phyloP scores from a whole-genome alignment of 805 yeast genomes.

The Kockiozyma suomiensis region DNA sequence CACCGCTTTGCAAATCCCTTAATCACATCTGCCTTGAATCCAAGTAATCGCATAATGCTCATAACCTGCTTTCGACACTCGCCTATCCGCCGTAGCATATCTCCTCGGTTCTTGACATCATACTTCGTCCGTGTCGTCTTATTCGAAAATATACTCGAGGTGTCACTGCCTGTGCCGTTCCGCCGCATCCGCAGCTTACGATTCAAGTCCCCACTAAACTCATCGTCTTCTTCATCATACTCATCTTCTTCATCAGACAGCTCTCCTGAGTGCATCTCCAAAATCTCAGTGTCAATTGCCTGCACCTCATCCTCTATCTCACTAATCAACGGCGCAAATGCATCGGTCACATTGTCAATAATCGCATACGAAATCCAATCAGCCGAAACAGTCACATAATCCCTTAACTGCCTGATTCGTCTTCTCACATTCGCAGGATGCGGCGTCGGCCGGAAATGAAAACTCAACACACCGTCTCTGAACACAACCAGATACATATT shows the following conservation, averaged over 20 bases:
- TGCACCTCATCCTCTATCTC: conserved; percentile 93
- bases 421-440: conserved; percentile 95
- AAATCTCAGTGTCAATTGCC: conserved; percentile 88
- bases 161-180: conserved; percentile 50
- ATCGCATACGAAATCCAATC: conserved; percentile 98
- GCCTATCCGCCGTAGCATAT: conserved; percentile 91
- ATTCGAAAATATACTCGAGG: conserved; percentile 17
- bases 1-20: conserved; percentile 92
- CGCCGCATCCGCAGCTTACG: conserved; percentile 46
- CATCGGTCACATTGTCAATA: conserved; percentile 96
- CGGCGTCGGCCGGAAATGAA: conserved; percentile 93
- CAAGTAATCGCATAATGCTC: conserved; percentile 80
- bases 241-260: conserved; percentile 55
- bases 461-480: conserved; percentile 85
- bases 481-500: conserved; percentile 93
- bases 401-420: conserved; percentile 83
- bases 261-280: conserved; percentile 64
- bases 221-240: conserved; percentile 44
- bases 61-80: conserved; percentile 93
- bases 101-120: conserved; percentile 64
- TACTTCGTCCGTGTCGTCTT: conserved; percentile 11
- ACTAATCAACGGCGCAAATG: conserved; percentile 94
- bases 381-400: conserved; percentile 84
- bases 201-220: conserved; percentile 9
- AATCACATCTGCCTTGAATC: conserved; percentile 96